Percentiles rank a stretch among this genome's conserved stretches.
Evolutionary conservation across 176 grass and related monocot species (phyloP).

Genomic region (Oryza brachyantha): DNA sequence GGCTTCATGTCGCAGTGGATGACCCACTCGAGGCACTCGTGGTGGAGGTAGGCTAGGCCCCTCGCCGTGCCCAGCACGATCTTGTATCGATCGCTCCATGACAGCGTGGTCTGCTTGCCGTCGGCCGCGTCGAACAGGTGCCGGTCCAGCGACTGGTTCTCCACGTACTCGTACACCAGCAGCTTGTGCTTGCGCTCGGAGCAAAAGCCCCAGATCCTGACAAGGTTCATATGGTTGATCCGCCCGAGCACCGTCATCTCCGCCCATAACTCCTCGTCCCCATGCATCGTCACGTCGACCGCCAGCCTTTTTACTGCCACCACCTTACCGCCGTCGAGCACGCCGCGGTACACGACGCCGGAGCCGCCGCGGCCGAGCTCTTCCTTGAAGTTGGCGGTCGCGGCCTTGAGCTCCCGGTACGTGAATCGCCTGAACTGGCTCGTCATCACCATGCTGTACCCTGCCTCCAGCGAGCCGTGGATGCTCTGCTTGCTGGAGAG

Average conservation of each 20-base stretch:
- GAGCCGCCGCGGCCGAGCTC: constrained; percentile 43
- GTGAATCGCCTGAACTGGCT: constrained; percentile 51
- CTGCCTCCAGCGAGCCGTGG: constrained; percentile 24
- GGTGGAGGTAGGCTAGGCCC: constrained; percentile 70
- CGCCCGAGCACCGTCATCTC: constrained; percentile 57
- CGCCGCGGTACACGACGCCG: constrained; percentile 45
- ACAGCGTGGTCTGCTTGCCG: background rate
- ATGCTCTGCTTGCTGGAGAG: constrained; percentile 44
- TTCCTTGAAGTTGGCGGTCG: constrained; percentile 53
- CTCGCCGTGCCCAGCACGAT: constrained; percentile 57
- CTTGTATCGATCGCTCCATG: constrained; percentile 50
- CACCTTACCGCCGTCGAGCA: constrained; percentile 43
- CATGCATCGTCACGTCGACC: constrained; percentile 13
- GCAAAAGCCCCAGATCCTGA: constrained; percentile 58
- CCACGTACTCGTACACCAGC: constrained; percentile 54
- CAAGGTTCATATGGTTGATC: constrained; percentile 72
- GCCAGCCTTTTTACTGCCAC: constrained; percentile 51
- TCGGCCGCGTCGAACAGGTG: constrained; percentile 32
- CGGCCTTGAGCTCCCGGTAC: constrained; percentile 43
- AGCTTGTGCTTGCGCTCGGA: constrained; percentile 43
- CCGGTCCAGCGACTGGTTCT: constrained; percentile 57
- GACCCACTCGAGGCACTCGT: constrained; percentile 78
- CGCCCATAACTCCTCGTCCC: constrained; percentile 57
- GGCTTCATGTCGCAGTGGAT: constrained; percentile 84
- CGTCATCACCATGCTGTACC: constrained; percentile 46